These are phyloP conservation scores for Pythium apleroticum DNA, from an alignment of 352 stramenopile genomes.

Conservation along the genomic window DNA sequence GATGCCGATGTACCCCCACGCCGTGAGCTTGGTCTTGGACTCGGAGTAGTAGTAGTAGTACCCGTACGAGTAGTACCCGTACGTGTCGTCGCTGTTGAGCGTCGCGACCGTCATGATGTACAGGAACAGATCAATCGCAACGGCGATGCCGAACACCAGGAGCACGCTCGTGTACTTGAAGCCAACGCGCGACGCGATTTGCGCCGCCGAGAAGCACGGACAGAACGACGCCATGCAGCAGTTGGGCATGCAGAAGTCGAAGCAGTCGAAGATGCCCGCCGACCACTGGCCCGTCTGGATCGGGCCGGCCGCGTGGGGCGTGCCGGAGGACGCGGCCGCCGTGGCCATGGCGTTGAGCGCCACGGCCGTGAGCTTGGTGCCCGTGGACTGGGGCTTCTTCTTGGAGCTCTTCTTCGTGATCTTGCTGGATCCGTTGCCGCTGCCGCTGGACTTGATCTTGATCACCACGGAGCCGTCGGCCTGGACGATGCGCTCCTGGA, in stretches of 20 bases:
- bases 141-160: conserved; percentile 2
- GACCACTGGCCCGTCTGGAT: conserved; percentile 19
- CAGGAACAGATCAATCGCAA: background rate
- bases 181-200: conserved; percentile 24
- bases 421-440: background rate
- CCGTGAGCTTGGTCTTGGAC: background rate
- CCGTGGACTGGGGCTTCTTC: background rate
- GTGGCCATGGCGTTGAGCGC: background rate
- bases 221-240: conserved; percentile 28
- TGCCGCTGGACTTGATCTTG: conserved; percentile 1
- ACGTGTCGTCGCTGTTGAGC: background rate
- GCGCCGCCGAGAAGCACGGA: conserved; percentile 23
- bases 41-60: background rate
- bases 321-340: background rate
- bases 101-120: background rate
- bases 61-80: background rate
- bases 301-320: background rate
- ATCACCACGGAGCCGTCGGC: background rate
- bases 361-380: background rate
- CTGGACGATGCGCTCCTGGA: background rate
- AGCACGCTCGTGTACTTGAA: conserved; percentile 15
- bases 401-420: background rate
- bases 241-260: conserved; percentile 23
- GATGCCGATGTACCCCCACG: background rate
- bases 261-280: conserved; percentile 21